Conservation (phyloP, 345 rosid species). For the Hibiscus mutabilis region DNA sequence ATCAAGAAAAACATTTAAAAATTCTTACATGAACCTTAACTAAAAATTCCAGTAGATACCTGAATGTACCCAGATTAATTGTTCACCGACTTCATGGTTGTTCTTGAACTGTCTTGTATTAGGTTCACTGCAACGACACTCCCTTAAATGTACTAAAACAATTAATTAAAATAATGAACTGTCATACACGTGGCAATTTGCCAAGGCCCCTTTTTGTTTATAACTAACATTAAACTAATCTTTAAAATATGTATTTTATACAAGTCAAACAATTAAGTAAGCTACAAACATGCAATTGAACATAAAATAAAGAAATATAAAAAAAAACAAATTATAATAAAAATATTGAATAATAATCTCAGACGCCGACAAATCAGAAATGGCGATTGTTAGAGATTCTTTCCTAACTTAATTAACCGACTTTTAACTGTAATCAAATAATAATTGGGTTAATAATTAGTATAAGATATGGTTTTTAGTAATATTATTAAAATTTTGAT, state of each 20-base stretch:
- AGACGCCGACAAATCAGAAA: slow-evolving; percentile 17
- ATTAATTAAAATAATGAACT: slow-evolving; percentile 17
- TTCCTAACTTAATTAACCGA: slow-evolving; percentile 25
- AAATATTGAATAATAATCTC: no score
- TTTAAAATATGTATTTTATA: neutral
- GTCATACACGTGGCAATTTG: slow-evolving; percentile 33
- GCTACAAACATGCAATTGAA: slow-evolving; percentile 2
- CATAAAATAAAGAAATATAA: neutral
- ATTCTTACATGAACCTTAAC: neutral
- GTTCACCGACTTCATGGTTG: neutral
- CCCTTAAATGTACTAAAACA: neutral
- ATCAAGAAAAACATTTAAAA: neutral
- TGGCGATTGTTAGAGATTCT: slow-evolving; percentile 36
- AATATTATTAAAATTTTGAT: neutral
- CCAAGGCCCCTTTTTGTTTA: no score
- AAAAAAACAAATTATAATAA: no score
- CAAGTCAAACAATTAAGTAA: slow-evolving; percentile 26
- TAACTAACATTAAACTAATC: no score
- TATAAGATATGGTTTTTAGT: neutral
- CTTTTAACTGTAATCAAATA: slow-evolving; percentile 2
- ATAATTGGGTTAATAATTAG: neutral
- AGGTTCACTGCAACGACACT: slow-evolving; percentile 1
- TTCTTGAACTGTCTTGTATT: neutral
- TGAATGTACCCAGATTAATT: neutral
- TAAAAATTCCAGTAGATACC: neutral